Conservation (phyloP, 192 early-diverging fungal genomes). For the Mortierella claussenii region DNA sequence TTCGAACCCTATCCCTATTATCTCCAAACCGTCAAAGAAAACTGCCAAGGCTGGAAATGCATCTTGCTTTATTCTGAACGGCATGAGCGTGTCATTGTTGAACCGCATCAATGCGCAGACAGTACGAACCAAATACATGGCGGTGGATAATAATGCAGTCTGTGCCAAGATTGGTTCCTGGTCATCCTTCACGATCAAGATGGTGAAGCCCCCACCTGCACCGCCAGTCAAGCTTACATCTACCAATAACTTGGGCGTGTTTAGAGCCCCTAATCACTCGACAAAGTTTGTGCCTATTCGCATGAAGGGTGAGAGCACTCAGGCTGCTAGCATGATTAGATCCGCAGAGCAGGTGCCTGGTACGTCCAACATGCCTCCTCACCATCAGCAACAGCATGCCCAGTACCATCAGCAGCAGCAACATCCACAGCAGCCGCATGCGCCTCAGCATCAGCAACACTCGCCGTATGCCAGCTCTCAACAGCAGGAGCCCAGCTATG, state of each 20-base stretch:
- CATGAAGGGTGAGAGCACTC: conserved; percentile 42
- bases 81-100: conserved; percentile 84
- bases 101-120: conserved; percentile 94
- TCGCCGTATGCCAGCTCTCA: not conserved
- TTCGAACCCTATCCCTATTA: conserved; percentile 82
- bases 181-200: conserved; percentile 69
- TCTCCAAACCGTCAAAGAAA: conserved; percentile 95
- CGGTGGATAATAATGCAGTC: conserved; percentile 67
- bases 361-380: not conserved
- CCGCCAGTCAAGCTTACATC: conserved; percentile 33
- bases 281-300: conserved; percentile 54
- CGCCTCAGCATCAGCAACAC: not conserved
- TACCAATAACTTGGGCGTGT: conserved; percentile 26
- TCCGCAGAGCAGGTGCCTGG: not conserved
- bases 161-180: conserved; percentile 72
- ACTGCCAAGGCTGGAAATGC: conserved; percentile 84
- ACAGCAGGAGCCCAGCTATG: conserved; percentile 35
- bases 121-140: conserved; percentile 86
- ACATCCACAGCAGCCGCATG: not conserved
- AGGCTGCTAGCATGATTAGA: conserved; percentile 17
- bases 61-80: conserved; percentile 79
- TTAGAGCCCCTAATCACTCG: conserved; percentile 29
- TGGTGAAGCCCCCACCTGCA: conserved; percentile 53
- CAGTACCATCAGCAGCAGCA: conserved; percentile 39
- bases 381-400: not conserved